Evolutionary conservation across 768 basidiomycete species (phyloP).

Genomic region (Leucogyrophana mollusca): DNA sequence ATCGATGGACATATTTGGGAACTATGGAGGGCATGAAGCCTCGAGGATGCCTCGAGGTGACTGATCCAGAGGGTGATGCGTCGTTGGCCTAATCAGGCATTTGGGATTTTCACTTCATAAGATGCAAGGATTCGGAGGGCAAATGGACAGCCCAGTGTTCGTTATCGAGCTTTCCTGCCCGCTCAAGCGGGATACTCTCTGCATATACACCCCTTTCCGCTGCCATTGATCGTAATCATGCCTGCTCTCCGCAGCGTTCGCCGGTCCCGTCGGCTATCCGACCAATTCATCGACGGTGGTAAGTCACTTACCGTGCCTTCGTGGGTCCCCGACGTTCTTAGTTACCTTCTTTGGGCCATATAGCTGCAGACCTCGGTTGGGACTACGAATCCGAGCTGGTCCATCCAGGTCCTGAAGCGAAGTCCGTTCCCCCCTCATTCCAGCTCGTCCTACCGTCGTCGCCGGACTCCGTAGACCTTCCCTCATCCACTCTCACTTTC

Average conservation of each 20-base stretch:
- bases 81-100: conserved; percentile 13
- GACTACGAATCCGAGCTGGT: conserved; percentile 22
- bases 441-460: conserved; percentile 16
- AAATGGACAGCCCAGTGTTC: conserved; percentile 8
- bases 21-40: conserved; percentile 22
- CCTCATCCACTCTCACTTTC: conserved; percentile 17
- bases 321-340: conserved; percentile 27
- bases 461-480: conserved; percentile 8
- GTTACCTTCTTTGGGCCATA: conserved; percentile 32
- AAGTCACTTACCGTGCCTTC: conserved; percentile 13
- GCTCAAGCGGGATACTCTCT: conserved; percentile 11
- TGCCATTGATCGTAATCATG: conserved; percentile 20
- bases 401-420: conserved; percentile 13
- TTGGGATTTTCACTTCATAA: conserved; percentile 29
- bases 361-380: conserved; percentile 27
- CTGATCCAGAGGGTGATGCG: conserved; percentile 30
- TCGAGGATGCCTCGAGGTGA: conserved; percentile 41
- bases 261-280: conserved; percentile 45
- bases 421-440: neutral
- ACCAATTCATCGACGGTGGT: conserved; percentile 35
- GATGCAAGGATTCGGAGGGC: conserved; percentile 13
- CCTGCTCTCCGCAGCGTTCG: conserved; percentile 32
- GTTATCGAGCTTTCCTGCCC: conserved; percentile 10
- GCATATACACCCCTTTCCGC: conserved; percentile 3
- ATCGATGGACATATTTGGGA: conserved; percentile 28